phyloP scores from a whole-genome alignment of 257 asterid species.

The Prunella vulgaris region DNA sequence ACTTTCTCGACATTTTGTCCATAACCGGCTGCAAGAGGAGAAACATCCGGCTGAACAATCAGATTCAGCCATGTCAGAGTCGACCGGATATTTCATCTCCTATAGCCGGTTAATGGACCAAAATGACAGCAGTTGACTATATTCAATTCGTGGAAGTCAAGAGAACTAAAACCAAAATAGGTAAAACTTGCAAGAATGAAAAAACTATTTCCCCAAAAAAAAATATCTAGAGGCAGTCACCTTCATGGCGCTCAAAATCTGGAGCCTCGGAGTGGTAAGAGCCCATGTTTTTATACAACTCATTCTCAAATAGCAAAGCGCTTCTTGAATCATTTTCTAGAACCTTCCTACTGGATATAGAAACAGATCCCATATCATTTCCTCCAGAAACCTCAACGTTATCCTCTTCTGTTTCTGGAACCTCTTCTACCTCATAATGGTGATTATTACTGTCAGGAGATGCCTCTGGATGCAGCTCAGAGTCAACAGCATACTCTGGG shows the following conservation, averaged over 20 bases:
- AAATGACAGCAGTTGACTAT: no score
- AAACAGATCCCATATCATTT: slow-evolving; percentile 36
- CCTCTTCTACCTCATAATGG: slow-evolving; percentile 45
- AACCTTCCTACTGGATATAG: slow-evolving; percentile 40
- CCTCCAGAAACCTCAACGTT: slow-evolving; percentile 35
- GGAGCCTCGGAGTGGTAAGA: slow-evolving; percentile 41
- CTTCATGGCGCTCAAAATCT: slow-evolving; percentile 46
- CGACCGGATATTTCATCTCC: neutral
- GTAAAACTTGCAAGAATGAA: neutral
- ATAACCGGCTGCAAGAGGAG: neutral
- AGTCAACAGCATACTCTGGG: slow-evolving; percentile 40
- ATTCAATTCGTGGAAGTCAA: neutral
- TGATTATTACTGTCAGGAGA: slow-evolving; percentile 30
- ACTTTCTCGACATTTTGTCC: neutral
- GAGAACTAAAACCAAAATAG: neutral
- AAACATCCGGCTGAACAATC: neutral
- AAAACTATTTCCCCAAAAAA: neutral
- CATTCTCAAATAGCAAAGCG: slow-evolving; percentile 45
- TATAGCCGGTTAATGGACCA: neutral
- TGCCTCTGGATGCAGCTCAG: slow-evolving; percentile 45
- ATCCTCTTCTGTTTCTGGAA: slow-evolving; percentile 39
- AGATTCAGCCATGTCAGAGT: neutral
- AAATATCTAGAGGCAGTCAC: slow-evolving; percentile 28
- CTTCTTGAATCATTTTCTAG: slow-evolving; percentile 54
- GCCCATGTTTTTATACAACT: slow-evolving; percentile 32